Conservation (phyloP, 2,329 filamentous ascomycete genomes). For the Fusarium oxysporum region DNA sequence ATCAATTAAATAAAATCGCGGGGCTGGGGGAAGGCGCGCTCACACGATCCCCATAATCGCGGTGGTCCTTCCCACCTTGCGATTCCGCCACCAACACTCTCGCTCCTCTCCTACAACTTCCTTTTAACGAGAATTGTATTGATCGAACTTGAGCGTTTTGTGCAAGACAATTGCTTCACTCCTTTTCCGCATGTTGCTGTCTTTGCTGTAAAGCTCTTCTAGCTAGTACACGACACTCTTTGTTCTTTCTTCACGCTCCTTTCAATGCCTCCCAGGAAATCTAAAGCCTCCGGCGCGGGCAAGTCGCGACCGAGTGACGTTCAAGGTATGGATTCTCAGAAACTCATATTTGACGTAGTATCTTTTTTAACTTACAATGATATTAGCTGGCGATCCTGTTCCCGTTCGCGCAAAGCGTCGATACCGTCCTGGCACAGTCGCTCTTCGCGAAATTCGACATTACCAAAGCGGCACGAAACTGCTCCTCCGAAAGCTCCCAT, state of each 20-base stretch:
- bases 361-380: conserved; percentile 33
- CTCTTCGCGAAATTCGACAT: conserved; percentile 89
- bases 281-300: conserved; percentile 30
- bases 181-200: conserved; percentile 1
- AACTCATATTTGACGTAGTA: not conserved
- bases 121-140: conserved; percentile 18
- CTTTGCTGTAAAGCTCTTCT: conserved; percentile 14
- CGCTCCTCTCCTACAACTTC: conserved; percentile 8
- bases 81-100: not conserved
- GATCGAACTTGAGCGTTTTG: conserved; percentile 14
- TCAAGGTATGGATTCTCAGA: conserved; percentile 50
- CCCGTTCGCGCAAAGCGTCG: conserved; percentile 71
- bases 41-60: conserved; percentile 16
- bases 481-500: conserved; percentile 82
- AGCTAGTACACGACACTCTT: not conserved
- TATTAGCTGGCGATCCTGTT: conserved; percentile 77
- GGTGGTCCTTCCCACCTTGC: conserved; percentile 32
- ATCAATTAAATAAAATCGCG: conserved; percentile 46
- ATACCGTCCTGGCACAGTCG: conserved; percentile 84
- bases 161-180: conserved; percentile 6
- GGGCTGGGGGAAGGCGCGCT: conserved; percentile 42
- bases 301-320: conserved; percentile 55
- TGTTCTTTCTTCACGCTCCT: conserved; percentile 13
- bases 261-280: conserved; percentile 40
- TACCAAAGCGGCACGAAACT: conserved; percentile 93